These are phyloP conservation scores for Globisporangium cederbergense DNA, from an alignment of 352 stramenopile genomes.

Conservation along the genomic window DNA sequence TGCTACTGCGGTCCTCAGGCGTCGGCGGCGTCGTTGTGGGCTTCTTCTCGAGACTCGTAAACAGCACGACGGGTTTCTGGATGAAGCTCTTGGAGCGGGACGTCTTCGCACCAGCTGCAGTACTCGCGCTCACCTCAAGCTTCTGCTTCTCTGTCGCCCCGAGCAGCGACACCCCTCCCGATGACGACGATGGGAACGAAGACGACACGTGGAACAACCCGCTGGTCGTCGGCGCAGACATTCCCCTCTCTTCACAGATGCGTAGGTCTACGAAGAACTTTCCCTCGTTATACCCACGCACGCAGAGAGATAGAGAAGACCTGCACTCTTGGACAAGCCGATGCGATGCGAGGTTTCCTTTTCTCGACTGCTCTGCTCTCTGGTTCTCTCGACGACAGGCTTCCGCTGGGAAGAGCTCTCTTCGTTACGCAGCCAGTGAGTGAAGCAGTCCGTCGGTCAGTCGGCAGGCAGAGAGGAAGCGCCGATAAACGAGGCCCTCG, in stretches of 20 bases:
- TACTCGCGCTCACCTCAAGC: slow-evolving; percentile 27
- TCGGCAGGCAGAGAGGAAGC: background rate
- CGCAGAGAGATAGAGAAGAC: slow-evolving; percentile 1
- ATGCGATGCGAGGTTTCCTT: background rate
- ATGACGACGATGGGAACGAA: slow-evolving; percentile 19
- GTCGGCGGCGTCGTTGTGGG: background rate
- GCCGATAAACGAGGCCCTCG: too few relatives aligned
- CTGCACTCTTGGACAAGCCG: background rate
- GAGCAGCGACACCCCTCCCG: slow-evolving; percentile 25
- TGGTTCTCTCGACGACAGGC: background rate
- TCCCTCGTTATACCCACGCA: background rate
- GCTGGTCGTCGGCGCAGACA: slow-evolving; percentile 15
- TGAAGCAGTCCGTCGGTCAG: background rate
- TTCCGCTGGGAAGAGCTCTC: background rate
- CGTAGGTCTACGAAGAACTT: background rate
- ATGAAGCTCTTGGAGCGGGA: slow-evolving; percentile 21
- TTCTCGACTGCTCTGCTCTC: background rate
- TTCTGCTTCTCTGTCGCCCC: slow-evolving; percentile 26
- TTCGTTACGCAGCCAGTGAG: background rate
- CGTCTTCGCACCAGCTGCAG: slow-evolving; percentile 9
- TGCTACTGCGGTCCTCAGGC: slow-evolving; percentile 20
- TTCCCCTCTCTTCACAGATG: background rate
- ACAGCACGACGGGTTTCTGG: slow-evolving; percentile 18
- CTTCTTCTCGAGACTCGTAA: slow-evolving; percentile 17
- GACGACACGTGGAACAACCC: slow-evolving; percentile 28